Evolutionary conservation across 2,329 filamentous ascomycete genomes (phyloP), one percentile per base, ranked within the genome.

Genomic region (Hymenotorrendiella dingleyae): DNA sequence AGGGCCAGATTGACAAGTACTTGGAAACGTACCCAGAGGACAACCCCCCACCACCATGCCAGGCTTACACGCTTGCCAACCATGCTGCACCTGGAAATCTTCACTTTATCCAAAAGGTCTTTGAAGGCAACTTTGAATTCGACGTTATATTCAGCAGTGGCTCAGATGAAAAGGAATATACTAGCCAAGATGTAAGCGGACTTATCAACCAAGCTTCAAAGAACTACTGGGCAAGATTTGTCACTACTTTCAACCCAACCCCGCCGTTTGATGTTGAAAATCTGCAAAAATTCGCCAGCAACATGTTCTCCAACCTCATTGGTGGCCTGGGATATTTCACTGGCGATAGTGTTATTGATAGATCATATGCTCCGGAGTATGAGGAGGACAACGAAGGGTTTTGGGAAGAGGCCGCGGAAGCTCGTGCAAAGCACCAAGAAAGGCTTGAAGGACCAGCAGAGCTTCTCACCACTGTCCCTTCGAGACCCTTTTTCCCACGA

Each of bases 251-350:
- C 59, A 71, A 80, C 40, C 81, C 88, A 1, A 74, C 88, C 57
- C 69, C 81, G 0, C 91, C 93, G 0, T 98, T 93, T 64, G 69
- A 77, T 14, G 73, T 76, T 3, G 73, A 78, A 3, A 80, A 86
- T 57, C 93, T 94, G 61, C 72, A 78, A 36, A 74, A 73, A 44
- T 96, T 97, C 62, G 87, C 83, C 50, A 86, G 87, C 62, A 90
- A 84, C 50, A 84, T 98, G 72, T 86, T 98, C 54, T 96, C 91
- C 2, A 98, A 97, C 62, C 71, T 98, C 24, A 74, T 95, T 26
- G 93, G 93, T 43, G 93, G 93, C 35, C 87, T 97, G 55, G 93
- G 93, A 7, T 97, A 94, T 67, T 98, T 98, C 68, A 78, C 94
- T 58, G 93, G 93, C 29, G 76, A 93, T 45, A 84, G 88, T 24